These are phyloP conservation scores for Scheffersomyces segobiensis DNA, from an alignment of 1,139 yeast genomes.

Conservation along the genomic window DNA sequence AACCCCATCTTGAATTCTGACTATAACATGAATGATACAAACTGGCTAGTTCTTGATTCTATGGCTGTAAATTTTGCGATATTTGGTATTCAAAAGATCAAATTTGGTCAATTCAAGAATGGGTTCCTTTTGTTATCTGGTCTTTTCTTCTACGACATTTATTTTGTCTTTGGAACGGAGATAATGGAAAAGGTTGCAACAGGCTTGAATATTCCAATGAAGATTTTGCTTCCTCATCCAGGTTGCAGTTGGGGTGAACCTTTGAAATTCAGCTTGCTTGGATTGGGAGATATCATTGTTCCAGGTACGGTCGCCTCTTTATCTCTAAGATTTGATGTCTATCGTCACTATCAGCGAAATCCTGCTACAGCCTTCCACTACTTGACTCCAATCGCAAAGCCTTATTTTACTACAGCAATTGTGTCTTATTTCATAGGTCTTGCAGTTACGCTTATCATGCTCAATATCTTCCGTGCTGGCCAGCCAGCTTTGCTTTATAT, in stretches of 20 bases:
- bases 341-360: conserved; percentile 27
- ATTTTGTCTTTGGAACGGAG: conserved; percentile 64
- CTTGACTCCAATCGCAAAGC: conserved; percentile 34
- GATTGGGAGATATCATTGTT: conserved; percentile 62
- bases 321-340: conserved; percentile 52
- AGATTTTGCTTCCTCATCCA: conserved; percentile 48
- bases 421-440: conserved; percentile 49
- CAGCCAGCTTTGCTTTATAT: conserved; percentile 71
- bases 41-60: conserved; percentile 34
- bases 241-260: neutral
- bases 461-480: conserved; percentile 42
- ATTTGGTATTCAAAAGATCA: conserved; percentile 30
- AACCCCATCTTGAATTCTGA: conserved; percentile 20
- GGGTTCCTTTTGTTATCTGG: conserved; percentile 47
- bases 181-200: conserved; percentile 67
- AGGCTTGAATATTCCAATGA: conserved; percentile 54
- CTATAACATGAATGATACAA: conserved; percentile 13
- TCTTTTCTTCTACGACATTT: conserved; percentile 62
- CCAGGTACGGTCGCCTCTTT: conserved; percentile 56
- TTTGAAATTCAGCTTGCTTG: conserved; percentile 32
- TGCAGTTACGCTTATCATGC: conserved; percentile 38
- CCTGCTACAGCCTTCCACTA: conserved; percentile 39
- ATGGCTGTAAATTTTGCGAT: conserved; percentile 37
- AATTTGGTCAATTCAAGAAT: conserved; percentile 41
- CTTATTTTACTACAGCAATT: conserved; percentile 47